These are phyloP conservation scores for Narthecium ossifragum DNA, from an alignment of 106 monocot genomes.

Conservation along the genomic window DNA sequence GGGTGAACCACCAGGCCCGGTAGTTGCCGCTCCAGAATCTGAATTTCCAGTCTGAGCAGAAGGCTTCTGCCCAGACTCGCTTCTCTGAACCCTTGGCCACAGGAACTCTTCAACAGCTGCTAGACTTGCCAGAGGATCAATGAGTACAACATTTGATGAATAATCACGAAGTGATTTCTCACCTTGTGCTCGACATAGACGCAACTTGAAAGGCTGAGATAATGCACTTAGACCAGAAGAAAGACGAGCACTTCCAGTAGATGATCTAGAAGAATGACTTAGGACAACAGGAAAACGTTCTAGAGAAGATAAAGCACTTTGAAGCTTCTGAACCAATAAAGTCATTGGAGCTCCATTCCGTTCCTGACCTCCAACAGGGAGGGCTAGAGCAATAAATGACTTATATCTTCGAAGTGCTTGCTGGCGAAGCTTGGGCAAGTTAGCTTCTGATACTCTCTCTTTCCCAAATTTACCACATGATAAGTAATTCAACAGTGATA, in stretches of 20 bases:
- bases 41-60: constrained; percentile 39
- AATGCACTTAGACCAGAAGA: constrained; percentile 77
- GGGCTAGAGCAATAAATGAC: constrained; percentile 65
- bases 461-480: constrained; percentile 88
- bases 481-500: constrained; percentile 77
- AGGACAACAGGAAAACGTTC: constrained; percentile 96
- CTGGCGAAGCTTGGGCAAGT: constrained; percentile 71
- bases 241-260: constrained; percentile 63
- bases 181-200: constrained; percentile 77
- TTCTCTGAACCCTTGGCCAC: constrained; percentile 88
- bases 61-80: constrained; percentile 60
- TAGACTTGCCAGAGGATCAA: constrained; percentile 88
- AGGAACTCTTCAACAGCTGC: constrained; percentile 96
- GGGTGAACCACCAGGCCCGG: constrained; percentile 41
- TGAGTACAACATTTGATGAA: constrained; percentile 92
- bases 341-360: constrained; percentile 60
- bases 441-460: constrained; percentile 61
- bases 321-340: constrained; percentile 81
- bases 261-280: constrained; percentile 76
- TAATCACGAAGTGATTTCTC: constrained; percentile 97
- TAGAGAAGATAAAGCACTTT: constrained; percentile 86
- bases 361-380: constrained; percentile 33
- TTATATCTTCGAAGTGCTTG: constrained; percentile 74
- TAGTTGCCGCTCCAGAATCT: constrained; percentile 34
- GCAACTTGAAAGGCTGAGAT: constrained; percentile 84